Evolutionary conservation across 2,329 filamentous ascomycete species (phyloP), one percentile per base, ranked within the genome.

Genomic region (Fusarium xyrophilum): DNA sequence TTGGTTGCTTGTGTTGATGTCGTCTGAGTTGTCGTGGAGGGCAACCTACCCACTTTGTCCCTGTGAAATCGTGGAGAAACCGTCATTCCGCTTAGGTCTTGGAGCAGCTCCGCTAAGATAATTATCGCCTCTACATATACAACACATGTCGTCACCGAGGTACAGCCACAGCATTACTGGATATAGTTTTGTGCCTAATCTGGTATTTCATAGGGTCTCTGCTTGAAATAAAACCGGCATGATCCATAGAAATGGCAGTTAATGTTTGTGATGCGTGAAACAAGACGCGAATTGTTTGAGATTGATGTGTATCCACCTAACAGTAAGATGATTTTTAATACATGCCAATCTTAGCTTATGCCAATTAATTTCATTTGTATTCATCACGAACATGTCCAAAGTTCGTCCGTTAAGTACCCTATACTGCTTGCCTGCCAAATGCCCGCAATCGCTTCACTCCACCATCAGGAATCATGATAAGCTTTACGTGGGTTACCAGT

Each of bases 401-500:
- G 57, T 59, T 54, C 28, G 63, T 33, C 17, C 44, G 12, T 12
- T 28, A 25, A 27, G 25, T 39, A 63, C 63, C 60, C 69, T 74
- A 73, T 30, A 59, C 68, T 44, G 65, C 75, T 53, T 78, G 74
- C 70, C 73, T 79, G 25, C 78, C 79, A 73, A 79, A 79, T 36
- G 74, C 77, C 56, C 93, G 87, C 69, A 97, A 86, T 68, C 94
- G 84, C 87, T 97, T 97, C 5, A 97, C 91, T 27, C 95, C 94
- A 35, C 95, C 94, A 79, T 98, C 94, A 0, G 95, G 95, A 71
- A 97, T 93, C 77, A 97, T 96, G 35, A 93, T 91, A 77, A 98
- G 83, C 85, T 97, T 97, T 25, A 94, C 89, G 80, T 96, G 93
- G 15, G 91, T 93, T 74, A 93, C 91, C 5, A 83, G 81, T 76